Base-by-base conservation (phyloP, 116 monocot species). In the Zostera marina region DNA sequence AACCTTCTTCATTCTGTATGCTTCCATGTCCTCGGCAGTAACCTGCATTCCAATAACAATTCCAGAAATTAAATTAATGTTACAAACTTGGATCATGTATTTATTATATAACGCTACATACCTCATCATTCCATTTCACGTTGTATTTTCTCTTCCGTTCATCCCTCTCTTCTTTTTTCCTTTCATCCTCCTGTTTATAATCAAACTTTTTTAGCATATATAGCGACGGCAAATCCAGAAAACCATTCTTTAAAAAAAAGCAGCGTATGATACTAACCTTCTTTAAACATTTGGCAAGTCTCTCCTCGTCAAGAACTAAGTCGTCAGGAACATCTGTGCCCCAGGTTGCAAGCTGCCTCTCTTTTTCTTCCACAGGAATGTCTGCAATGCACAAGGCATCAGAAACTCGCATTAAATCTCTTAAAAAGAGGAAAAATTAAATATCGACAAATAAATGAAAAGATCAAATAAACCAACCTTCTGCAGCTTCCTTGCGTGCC, bases 121-220 rank as follows among this genome's bases (percentile, higher is more conserved):
- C 94, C 68, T 98, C 83, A 57, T 98, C 98, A 42, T 74, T 75
- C 83, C 83, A 90, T 45, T 83, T 86, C n/a, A 90, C 83, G 43
- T 98, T 98, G 69, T 89, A 98, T 57, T 89, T 89, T 43, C 96
- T 52, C 74, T 98, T 98, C 46, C 90, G 79, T 67, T 98, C 96
- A 62, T 98, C 96, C 48, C 40, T 89, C 32, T 32, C 32, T 32
- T 32, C 0, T 1, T 32, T 32, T 32, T 32, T 32, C 32, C 32
- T 32, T 32, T 32, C 32, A 32, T 0, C 0, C 32, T 98, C 96
- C 88, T 91, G 67, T 22, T 42, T 42, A n/a, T n/a, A 14, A 45
- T 19, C 5, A 44, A 59, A 59, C 16, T 38, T 3, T 32, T 32
- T 32, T 32, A 32, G 32, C 32, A 32, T 32, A 32, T 32, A 32